Evolutionary conservation across 2,329 filamentous ascomycete genomes (phyloP), one percentile per base, ranked within the genome.

Genomic region (Teratosphaeria epicoccoides): DNA sequence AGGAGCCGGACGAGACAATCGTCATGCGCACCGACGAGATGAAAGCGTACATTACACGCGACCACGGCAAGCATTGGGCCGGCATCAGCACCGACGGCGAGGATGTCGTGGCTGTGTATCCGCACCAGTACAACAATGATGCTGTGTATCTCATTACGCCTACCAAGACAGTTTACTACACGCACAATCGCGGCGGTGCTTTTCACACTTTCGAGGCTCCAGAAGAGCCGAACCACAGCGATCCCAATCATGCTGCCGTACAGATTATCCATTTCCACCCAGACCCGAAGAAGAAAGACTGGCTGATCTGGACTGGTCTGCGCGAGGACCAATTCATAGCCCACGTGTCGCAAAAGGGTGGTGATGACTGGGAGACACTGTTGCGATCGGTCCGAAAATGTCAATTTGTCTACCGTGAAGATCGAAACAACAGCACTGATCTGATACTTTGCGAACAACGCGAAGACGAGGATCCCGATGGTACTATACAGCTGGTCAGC

Each of bases 1-100:
- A 68, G 2, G 78, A 78, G 7, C 73, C 76, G 12, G 87, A 91
- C 60, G 91, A 97, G 70, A 91, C 82, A 0, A 71, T 85, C 46
- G 72, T 85, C 55, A 75, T 83, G 76, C 77, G 74, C 54, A 84
- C 74, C 49, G 70, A 76, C 54, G 68, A 77, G 46, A 72, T 78
- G 11, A 74, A 83, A 47, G 77, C 95, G 17, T 89, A 78, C 69
- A 77, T 94, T 51, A 87, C 87, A 0, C 80, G 83, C 50, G 83
- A 98, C 65, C 91, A 96, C 63, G 93, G 93, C 63, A 95, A 95
- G 71, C 83, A 72, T 1, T 98, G 93, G 91, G 73, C 82, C 23
- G 73, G 66, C 43, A 68, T 73, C 12, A 63, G 77, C 49, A 82
- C 83, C 44, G 77, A 94, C 2, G 76, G 86, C 52, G 80, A 81